Evolutionary conservation across 129 eudicot species (phyloP).

Genomic region (Lactuca sativa): DNA sequence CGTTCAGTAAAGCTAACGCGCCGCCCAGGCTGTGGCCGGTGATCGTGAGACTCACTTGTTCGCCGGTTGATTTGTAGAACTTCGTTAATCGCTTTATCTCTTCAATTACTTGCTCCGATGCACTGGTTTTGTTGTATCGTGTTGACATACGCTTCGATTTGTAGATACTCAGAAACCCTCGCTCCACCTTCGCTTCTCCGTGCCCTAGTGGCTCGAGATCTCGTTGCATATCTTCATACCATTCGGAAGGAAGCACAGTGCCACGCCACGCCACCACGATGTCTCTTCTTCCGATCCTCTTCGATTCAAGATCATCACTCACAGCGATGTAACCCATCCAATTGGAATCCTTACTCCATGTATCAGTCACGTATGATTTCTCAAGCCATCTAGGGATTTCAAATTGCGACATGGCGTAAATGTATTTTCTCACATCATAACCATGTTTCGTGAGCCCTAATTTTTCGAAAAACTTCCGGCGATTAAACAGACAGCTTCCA

Average conservation of each 20-base stretch:
- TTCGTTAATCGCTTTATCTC: constrained; percentile 45
- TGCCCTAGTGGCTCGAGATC: constrained; percentile 56
- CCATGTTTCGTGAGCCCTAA: constrained; percentile 51
- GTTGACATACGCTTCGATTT: constrained; percentile 44
- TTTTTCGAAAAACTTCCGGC: constrained; percentile 44
- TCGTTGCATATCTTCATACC: constrained; percentile 73
- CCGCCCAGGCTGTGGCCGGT: constrained; percentile 93
- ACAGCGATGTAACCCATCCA: constrained; percentile 91
- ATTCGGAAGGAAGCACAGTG: constrained; percentile 72
- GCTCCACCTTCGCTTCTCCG: constrained; percentile 65
- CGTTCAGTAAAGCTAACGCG: constrained; percentile 65
- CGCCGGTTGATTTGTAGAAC: constrained; percentile 42
- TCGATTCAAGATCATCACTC: constrained; percentile 49
- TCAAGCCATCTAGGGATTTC: constrained; percentile 67
- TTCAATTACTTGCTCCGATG: constrained; percentile 60
- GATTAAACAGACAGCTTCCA: constrained; percentile 62
- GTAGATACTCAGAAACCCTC: constrained; percentile 72
- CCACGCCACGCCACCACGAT: constrained; percentile 78
- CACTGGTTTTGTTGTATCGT: constrained; percentile 60
- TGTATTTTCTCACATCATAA: constrained; percentile 55
- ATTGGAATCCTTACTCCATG: constrained; percentile 71
- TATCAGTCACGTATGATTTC: constrained; percentile 47
- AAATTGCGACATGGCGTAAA: constrained; percentile 72
- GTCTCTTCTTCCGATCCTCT: constrained; percentile 69
- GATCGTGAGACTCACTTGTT: constrained; percentile 72